Evolutionary conservation across 371 early-diverging fungal genomes (phyloP).

Genomic region (Parasitella parasitica): DNA sequence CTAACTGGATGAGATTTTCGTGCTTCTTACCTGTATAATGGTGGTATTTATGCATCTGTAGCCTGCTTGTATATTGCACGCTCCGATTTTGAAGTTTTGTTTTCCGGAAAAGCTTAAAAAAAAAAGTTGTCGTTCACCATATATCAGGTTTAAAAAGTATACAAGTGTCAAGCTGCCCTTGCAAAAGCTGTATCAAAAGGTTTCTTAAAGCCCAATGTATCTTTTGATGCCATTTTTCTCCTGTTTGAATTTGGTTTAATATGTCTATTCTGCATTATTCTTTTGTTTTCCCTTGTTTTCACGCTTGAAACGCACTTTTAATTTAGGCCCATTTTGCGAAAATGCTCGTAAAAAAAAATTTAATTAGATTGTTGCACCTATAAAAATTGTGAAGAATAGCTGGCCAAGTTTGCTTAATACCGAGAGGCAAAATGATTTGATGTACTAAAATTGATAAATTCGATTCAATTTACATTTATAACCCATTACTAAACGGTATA

Average conservation of each 20-base stretch:
- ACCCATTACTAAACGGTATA: too few species aligned
- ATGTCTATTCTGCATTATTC: neutral
- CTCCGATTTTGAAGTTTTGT: neutral
- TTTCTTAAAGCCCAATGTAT: neutral
- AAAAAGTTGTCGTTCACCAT: neutral
- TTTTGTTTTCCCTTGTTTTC: neutral
- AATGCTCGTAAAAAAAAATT: neutral
- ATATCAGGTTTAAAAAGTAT: neutral
- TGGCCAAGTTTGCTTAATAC: too few species aligned
- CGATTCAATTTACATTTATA: too few species aligned
- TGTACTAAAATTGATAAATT: too few species aligned
- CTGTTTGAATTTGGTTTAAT: neutral
- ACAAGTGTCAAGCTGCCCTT: neutral
- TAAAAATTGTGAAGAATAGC: too few species aligned
- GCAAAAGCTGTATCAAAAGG: neutral
- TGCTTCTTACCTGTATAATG: neutral
- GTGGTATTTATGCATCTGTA: neutral
- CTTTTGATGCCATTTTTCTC: neutral
- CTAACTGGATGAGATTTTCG: neutral
- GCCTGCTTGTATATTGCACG: neutral
- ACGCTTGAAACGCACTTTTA: neutral
- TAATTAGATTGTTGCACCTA: neutral
- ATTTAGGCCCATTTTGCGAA: neutral
- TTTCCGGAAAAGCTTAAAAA: neutral
- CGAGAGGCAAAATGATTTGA: too few species aligned